These are phyloP conservation scores for Odontarrhena argentea DNA, from an alignment of 345 rosid genomes.

Conservation along the genomic window DNA sequence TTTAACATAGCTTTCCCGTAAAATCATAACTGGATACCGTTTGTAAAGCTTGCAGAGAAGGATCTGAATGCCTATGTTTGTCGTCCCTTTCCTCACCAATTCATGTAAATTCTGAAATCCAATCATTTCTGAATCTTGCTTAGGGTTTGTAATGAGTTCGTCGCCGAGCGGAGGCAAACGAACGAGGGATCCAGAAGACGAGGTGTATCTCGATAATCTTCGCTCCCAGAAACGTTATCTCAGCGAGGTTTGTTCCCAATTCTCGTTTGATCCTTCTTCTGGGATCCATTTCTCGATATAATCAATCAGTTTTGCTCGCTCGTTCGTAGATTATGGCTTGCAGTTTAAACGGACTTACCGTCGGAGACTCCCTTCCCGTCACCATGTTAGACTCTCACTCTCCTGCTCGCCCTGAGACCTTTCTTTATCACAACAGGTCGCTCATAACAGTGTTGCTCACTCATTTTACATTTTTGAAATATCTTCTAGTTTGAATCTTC, in stretches of 20 bases:
- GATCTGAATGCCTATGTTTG: no score
- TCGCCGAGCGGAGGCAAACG: constrained; percentile 68
- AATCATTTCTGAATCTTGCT: no score
- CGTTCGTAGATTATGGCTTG: constrained; percentile 84
- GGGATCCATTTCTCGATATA: no score
- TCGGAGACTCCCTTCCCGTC: constrained; percentile 81
- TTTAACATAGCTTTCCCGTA: background rate
- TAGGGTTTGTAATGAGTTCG: constrained; percentile 12
- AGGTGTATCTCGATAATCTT: constrained; percentile 92
- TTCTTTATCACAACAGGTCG: constrained; percentile 42
- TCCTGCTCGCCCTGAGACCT: constrained; percentile 66
- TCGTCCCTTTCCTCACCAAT: no score
- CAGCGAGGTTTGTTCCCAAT: constrained; percentile 61
- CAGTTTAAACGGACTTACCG: constrained; percentile 90
- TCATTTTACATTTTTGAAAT: no score
- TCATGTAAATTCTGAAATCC: no score
- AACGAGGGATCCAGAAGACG: constrained; percentile 87
- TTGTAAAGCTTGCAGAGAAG: no score
- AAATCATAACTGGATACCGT: no score
- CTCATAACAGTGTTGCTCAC: no score
- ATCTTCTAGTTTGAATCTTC: no score
- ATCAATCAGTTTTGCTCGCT: background rate
- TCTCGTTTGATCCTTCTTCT: no score
- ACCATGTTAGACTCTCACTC: constrained; percentile 88
- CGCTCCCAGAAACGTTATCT: constrained; percentile 94